Evolutionary conservation across 371 early-diverging fungal species (phyloP).

Genomic region (Mucor indicus): DNA sequence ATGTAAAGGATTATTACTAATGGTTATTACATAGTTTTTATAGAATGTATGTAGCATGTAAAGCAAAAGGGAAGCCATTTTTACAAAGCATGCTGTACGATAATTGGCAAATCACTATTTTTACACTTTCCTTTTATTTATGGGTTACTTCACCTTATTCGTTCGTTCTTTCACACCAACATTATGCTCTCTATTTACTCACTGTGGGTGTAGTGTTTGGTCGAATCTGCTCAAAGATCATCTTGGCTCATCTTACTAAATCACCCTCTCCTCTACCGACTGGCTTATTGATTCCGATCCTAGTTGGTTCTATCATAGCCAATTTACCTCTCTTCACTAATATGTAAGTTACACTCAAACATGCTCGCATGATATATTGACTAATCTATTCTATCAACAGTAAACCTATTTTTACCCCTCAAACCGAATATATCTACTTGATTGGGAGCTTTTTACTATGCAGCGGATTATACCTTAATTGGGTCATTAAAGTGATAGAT

Average conservation of each 20-base stretch:
- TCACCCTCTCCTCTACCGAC: constrained; percentile 76
- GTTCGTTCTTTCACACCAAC: constrained; percentile 55
- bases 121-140: constrained; percentile 34
- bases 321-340: constrained; percentile 48
- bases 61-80: constrained; percentile 60
- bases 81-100: constrained; percentile 57
- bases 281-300: constrained; percentile 67
- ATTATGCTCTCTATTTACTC: constrained; percentile 68
- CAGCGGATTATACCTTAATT: constrained; percentile 75
- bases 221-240: constrained; percentile 85
- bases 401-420: constrained; percentile 61
- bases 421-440: constrained; percentile 70
- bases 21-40: constrained; percentile 18
- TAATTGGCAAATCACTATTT: constrained; percentile 65
- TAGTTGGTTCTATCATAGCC: constrained; percentile 65
- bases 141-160: constrained; percentile 77
- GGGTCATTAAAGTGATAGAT: constrained; percentile 84
- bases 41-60: constrained; percentile 73
- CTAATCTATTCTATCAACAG: constrained; percentile 27
- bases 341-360: constrained; percentile 25
- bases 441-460: constrained; percentile 70
- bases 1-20: not conserved
- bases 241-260: constrained; percentile 84
- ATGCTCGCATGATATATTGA: not conserved
- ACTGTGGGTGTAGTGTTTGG: constrained; percentile 83